phyloP scores from a whole-genome alignment of 331 rosid species.

The Malus hybrid region DNA sequence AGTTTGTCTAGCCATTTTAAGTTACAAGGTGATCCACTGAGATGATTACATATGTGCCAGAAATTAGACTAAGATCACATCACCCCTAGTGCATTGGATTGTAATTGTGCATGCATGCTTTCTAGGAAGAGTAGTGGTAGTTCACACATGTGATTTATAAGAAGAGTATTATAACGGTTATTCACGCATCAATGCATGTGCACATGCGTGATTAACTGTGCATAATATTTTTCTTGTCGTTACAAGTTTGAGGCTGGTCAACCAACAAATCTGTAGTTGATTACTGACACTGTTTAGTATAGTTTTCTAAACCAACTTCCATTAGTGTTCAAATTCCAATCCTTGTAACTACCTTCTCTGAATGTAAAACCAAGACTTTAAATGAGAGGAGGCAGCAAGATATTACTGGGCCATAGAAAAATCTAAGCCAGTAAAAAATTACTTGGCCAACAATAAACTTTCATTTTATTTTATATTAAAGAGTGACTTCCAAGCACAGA shows the following conservation, averaged over 20 bases:
- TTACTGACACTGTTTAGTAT: background rate
- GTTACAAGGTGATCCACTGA: background rate
- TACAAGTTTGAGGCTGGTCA: background rate
- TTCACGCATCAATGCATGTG: background rate
- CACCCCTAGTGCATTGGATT: background rate
- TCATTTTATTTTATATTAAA: constrained; percentile 9
- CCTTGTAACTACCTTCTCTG: background rate
- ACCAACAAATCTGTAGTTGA: background rate
- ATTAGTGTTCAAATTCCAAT: background rate
- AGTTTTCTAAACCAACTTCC: background rate
- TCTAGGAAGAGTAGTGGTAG: background rate
- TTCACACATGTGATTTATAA: background rate
- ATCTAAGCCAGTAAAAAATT: constrained; percentile 49
- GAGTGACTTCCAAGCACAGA: constrained; percentile 52
- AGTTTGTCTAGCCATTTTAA: constrained; percentile 1
- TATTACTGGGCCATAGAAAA: constrained; percentile 66
- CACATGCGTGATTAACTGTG: background rate
- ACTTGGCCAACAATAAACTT: constrained; percentile 32
- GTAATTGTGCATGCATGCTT: background rate
- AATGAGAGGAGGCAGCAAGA: constrained; percentile 43
- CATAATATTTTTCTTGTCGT: background rate
- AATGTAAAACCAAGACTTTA: background rate
- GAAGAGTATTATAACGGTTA: too few relatives aligned
- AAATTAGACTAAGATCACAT: background rate
- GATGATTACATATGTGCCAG: background rate